Evolutionary conservation across 1,284 basidiomycete genomes (phyloP).

Genomic region (Cryptococcus maquisensis): DNA sequence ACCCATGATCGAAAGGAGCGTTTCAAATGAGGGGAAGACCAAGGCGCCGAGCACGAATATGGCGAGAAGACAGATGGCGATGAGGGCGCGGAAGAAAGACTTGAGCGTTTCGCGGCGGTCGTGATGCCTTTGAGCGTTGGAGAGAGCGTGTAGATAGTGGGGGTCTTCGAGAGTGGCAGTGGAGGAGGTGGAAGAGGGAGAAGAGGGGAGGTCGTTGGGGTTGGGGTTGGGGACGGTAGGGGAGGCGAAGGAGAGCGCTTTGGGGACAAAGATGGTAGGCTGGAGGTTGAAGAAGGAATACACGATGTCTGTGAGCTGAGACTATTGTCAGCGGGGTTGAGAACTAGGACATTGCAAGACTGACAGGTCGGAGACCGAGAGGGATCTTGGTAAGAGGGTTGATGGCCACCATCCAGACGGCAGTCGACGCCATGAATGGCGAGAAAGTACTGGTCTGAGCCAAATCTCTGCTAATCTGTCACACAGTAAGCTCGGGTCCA

Average conservation of each 20-base stretch:
- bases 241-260: conserved; percentile 1
- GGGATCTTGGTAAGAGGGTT: conserved; percentile 70
- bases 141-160: conserved; percentile 41
- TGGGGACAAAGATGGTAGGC: conserved; percentile 37
- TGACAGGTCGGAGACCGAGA: conserved; percentile 71
- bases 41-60: conserved; percentile 68
- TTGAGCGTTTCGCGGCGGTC: conserved; percentile 46
- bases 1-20: conserved; percentile 80
- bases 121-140: conserved; percentile 52
- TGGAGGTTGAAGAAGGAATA: conserved; percentile 36
- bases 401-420: conserved; percentile 70
- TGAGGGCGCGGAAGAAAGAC: conserved; percentile 54
- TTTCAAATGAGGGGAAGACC: conserved; percentile 76
- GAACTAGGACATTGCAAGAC: conserved; percentile 30
- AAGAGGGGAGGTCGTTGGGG: conserved; percentile 10
- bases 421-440: conserved; percentile 63
- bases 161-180: conserved; percentile 4
- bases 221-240: conserved; percentile 21
- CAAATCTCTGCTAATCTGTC: conserved; percentile 76
- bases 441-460: conserved; percentile 73
- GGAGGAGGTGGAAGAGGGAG: conserved; percentile 5
- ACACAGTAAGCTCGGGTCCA: background rate
- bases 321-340: background rate
- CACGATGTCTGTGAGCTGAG: conserved; percentile 37
- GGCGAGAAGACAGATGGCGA: conserved; percentile 60